Evolutionary conservation across 768 basidiomycete species (phyloP), one percentile per base, ranked within the genome.

Genomic region (Neoboletus subvelutipes): DNA sequence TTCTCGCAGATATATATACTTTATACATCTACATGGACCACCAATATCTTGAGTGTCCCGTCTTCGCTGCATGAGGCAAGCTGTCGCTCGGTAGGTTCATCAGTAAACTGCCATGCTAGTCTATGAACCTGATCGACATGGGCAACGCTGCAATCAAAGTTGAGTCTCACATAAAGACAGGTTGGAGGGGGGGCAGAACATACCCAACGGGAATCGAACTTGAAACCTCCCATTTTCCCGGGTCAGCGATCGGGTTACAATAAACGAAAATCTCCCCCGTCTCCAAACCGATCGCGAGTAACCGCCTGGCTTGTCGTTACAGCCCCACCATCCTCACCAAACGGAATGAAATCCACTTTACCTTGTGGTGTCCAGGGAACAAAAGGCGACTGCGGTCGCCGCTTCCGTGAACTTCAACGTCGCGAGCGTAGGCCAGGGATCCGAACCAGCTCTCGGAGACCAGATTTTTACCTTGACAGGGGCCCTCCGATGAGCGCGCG

Each of bases 1-100:
- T 58, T 61, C 60, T 53, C 46, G 58, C 53, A 66, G 66, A 65
- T 65, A 72, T 61, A 62, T 75, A 75, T 75, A 36, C 34, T 76
- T 76, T 78, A 77, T 71, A 72, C 75, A 75, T 74, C 71, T 66
- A 77, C 68, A 63, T 79, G 82, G 76, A 92, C 76, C 67, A 77
- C 78, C 72, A 85, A 75, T 76, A 96, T 79, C 73, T 85, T 88
- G 74, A 95, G 77, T 78, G 89, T 90, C 78, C 91, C 86, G 80
- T 98, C 95, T 77, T 96, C 93, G 72, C 92, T 91, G 66, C 92
- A 92, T 56, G 86, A 92, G 34, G 92, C 95, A 51, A 98, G 80
- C 57, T 84, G 78, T 55, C 72, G 75, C 53, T 64, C 57, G n/a
- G 61, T 56, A 12, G 57, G 61, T 31, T 69, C 61, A 8, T 59